phyloP scores from a whole-genome alignment of 1,284 basidiomycete species.

The Grifola frondosa region DNA sequence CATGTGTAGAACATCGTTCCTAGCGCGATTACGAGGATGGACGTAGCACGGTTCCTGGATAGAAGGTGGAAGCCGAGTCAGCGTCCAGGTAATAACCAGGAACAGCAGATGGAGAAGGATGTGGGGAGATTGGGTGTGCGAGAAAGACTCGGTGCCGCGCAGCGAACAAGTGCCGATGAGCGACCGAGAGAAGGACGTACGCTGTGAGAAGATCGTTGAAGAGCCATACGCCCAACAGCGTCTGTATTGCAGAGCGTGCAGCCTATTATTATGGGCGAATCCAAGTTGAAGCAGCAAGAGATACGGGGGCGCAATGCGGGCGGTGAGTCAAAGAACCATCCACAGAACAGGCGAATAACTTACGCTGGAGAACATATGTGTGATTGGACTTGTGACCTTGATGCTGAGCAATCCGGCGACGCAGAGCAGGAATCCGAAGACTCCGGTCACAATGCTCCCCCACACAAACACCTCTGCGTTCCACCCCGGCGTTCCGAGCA shows the following conservation, averaged over 20 bases:
- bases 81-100: too few relatives aligned
- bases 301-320: slow-evolving; percentile 2
- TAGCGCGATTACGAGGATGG: slow-evolving; percentile 58
- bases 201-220: slow-evolving; percentile 65
- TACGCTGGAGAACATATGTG: slow-evolving; percentile 76
- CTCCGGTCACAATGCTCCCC: slow-evolving; percentile 64
- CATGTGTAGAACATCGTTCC: slow-evolving; percentile 74
- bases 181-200: slow-evolving; percentile 40
- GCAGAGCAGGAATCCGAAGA: slow-evolving; percentile 74
- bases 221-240: slow-evolving; percentile 65
- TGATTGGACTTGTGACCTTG: slow-evolving; percentile 71
- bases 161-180: background rate
- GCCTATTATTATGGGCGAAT: slow-evolving; percentile 43
- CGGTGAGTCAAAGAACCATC: slow-evolving; percentile 1
- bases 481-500: slow-evolving; percentile 43
- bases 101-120: slow-evolving; percentile 1
- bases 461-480: slow-evolving; percentile 55
- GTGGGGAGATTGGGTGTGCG: slow-evolving; percentile 2
- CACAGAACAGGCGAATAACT: slow-evolving; percentile 28
- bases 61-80: too few relatives aligned
- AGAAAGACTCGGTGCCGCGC: background rate
- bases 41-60: slow-evolving; percentile 52
- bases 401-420: slow-evolving; percentile 69
- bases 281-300: slow-evolving; percentile 5
- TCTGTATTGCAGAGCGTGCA: slow-evolving; percentile 72